Evolutionary conservation across 2,329 filamentous ascomycete species (phyloP), one percentile per base, ranked within the genome.

Genomic region (Penicillium palitans): DNA sequence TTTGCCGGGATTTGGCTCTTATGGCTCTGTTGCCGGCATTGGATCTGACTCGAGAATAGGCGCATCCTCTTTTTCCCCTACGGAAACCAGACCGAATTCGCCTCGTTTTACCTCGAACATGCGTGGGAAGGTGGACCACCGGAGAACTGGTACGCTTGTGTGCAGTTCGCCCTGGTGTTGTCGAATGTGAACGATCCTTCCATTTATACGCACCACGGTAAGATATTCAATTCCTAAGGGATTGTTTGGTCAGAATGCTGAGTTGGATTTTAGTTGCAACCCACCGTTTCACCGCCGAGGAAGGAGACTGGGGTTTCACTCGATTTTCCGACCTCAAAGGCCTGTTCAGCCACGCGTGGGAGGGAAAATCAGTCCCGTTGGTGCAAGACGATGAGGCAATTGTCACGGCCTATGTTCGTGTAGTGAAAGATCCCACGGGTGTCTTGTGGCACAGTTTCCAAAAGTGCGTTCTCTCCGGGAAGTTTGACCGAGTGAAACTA

Each of bases 291-390:
- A 98, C 92, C 4, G 90, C 90, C 63, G 95, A 98, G 44, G 95
- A 99, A 76, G 92, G 91, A 25, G 95, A 99, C 70, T 99, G 95
- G 95, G 95, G 95, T 1, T 99, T 99, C 74, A 99, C 95, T n/a
- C 83, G 93, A 56, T 99, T 98, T 72, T 87, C 92, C 13, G 95
- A 98, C 74, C 83, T 96, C 50, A 84, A 91, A 54, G 89, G 87
- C 69, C 88, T 98, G 74, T 96, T 97, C 72, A 88, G 88, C 60
- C 80, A 87, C 35, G 83, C 86, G 2, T 96, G 89, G 84, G 90
- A 95, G 57, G 85, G 86, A 51, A 77, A 76, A 60, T 81, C 81
- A 19, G 84, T 90, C 57, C 91, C 77, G 15, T 64, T 80, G 27
- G 75, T 80, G 4, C 76, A 80, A 56, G 78, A 80, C 53, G 78